These are phyloP conservation scores for Geosmithia morbida DNA, from an alignment of 2,329 filamentous ascomycete genomes.

Conservation along the genomic window DNA sequence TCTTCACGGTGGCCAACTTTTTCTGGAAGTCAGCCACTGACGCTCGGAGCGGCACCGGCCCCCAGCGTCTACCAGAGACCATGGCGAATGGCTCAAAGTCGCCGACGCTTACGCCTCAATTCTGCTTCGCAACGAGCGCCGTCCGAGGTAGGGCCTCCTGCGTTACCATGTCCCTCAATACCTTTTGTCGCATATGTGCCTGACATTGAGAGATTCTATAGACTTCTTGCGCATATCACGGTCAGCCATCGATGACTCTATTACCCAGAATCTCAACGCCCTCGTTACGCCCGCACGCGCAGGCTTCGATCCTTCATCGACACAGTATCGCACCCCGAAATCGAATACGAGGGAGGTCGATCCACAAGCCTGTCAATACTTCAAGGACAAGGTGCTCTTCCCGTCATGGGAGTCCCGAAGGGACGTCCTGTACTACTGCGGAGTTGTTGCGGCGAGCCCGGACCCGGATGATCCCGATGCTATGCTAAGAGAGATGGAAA, in stretches of 20 bases:
- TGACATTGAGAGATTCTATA: slow-evolving; percentile 19
- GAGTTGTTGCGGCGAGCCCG: slow-evolving; percentile 70
- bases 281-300: slow-evolving; percentile 58
- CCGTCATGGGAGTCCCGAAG: slow-evolving; percentile 76
- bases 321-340: slow-evolving; percentile 43
- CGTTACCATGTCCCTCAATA: neutral
- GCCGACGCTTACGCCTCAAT: slow-evolving; percentile 53
- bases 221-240: slow-evolving; percentile 86
- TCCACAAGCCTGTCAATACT: slow-evolving; percentile 47
- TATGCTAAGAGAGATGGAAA: slow-evolving; percentile 54
- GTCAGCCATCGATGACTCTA: slow-evolving; percentile 78
- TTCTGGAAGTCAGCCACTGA: slow-evolving; percentile 30
- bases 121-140: slow-evolving; percentile 60
- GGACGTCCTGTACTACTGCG: slow-evolving; percentile 80
- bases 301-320: slow-evolving; percentile 71
- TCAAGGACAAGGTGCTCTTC: slow-evolving; percentile 69
- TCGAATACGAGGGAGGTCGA: slow-evolving; percentile 41
- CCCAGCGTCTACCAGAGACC: slow-evolving; percentile 16
- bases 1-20: slow-evolving; percentile 31
- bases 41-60: slow-evolving; percentile 15
- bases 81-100: slow-evolving; percentile 30
- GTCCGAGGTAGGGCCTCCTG: slow-evolving; percentile 42
- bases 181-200: neutral
- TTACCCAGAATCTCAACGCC: slow-evolving; percentile 84
- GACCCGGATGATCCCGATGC: slow-evolving; percentile 78